Conservation (phyloP, 2,329 filamentous ascomycete genomes). For the Blastomyces gilchristii region DNA sequence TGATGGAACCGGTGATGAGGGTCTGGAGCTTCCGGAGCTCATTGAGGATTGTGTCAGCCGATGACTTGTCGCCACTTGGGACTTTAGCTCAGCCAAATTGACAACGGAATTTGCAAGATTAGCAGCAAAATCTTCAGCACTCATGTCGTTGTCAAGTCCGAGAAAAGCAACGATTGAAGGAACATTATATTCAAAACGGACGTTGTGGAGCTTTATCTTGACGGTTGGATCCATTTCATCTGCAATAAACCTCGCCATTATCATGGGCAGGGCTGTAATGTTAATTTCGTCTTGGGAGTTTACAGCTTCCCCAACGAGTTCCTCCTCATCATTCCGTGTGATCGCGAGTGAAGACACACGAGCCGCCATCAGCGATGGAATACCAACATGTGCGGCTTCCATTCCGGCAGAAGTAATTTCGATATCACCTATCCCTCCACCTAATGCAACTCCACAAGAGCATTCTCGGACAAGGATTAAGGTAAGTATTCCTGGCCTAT, state of each 20-base stretch:
- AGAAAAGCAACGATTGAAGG: constrained; percentile 71
- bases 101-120: constrained; percentile 71
- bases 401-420: constrained; percentile 50
- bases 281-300: constrained; percentile 20
- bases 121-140: constrained; percentile 61
- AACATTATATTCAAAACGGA: constrained; percentile 82
- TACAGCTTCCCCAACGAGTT: constrained; percentile 58
- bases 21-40: constrained; percentile 15
- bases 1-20: constrained; percentile 41
- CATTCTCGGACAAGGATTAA: constrained; percentile 57
- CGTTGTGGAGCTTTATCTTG: constrained; percentile 75
- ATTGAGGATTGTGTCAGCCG: constrained; percentile 13
- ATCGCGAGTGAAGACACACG: constrained; percentile 56
- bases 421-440: constrained; percentile 57
- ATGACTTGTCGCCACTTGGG: constrained; percentile 14
- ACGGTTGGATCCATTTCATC: constrained; percentile 89
- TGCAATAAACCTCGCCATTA: constrained; percentile 84
- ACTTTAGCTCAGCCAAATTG: constrained; percentile 54
- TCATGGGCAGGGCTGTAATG: constrained; percentile 43
- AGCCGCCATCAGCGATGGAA: constrained; percentile 74
- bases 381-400: constrained; percentile 69
- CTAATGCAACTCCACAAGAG: constrained; percentile 52
- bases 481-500: constrained; percentile 76
- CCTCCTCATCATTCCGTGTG: constrained; percentile 56
- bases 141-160: constrained; percentile 56